Evolutionary conservation across 768 basidiomycete species (phyloP).

Genomic region (Xerocomellus chrysenteron): DNA sequence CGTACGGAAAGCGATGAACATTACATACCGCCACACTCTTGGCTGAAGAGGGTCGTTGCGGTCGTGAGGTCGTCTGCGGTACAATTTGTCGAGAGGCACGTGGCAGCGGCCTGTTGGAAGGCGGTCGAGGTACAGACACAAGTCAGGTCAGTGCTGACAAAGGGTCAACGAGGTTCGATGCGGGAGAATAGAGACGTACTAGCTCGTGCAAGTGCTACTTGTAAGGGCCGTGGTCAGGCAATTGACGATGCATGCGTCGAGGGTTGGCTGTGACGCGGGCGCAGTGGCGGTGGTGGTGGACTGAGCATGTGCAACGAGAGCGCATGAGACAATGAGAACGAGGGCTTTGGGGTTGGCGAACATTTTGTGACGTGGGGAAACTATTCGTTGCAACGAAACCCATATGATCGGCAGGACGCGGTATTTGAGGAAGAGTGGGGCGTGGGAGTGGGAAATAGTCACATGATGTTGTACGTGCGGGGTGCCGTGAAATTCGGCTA

Average conservation of each 20-base stretch:
- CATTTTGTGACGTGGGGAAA: conserved; percentile 5
- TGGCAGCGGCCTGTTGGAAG: conserved; percentile 36
- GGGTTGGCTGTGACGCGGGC: background rate
- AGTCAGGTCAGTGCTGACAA: conserved; percentile 34
- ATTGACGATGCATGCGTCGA: conserved; percentile 4
- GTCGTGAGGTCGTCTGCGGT: conserved; percentile 27
- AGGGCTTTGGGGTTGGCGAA: conserved; percentile 22
- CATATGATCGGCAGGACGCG: background rate
- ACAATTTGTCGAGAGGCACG: conserved; percentile 39
- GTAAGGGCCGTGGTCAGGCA: conserved; percentile 8
- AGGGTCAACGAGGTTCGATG: background rate
- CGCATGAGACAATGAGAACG: conserved; percentile 11
- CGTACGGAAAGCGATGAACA: background rate
- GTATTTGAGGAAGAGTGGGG: conserved; percentile 14
- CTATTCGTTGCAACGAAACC: background rate
- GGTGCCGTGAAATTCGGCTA: background rate
- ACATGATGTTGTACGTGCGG: background rate
- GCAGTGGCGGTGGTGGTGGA: background rate
- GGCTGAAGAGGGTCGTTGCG: conserved; percentile 28
- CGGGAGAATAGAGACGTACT: conserved; percentile 6
- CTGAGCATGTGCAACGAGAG: conserved; percentile 25
- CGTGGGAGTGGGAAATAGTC: conserved; percentile 20
- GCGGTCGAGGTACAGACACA: conserved; percentile 40
- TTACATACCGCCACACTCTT: conserved; percentile 34
- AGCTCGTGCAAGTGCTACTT: background rate